Evolutionary conservation across 345 rosid genomes (phyloP).

Genomic region (Citrus sinensis): DVS_A1.0 CM039162.1:8234501-8235000

Average conservation of each 20-base stretch:
- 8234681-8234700: conserved; percentile 36
- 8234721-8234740: conserved; percentile 43
- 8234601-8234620: neutral
- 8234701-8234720: conserved; percentile 12
- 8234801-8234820: neutral
- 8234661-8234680: neutral
- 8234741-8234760: conserved; percentile 30
- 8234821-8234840: neutral
- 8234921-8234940: neutral
- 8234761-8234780: neutral
- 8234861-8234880: conserved; percentile 10
- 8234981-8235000: neutral
- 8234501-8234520: neutral
- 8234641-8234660: neutral
- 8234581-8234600: neutral
- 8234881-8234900: neutral
- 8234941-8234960: neutral
- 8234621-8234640: too few species aligned
- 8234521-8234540: neutral
- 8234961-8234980: neutral
- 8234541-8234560: neutral
- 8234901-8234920: neutral
- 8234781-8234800: neutral
- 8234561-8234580: neutral
- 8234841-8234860: neutral